These are phyloP conservation scores for Cutaneotrichosporon spelunceum DNA, from an alignment of 1,284 basidiomycete genomes.

Conservation along the genomic window DNA sequence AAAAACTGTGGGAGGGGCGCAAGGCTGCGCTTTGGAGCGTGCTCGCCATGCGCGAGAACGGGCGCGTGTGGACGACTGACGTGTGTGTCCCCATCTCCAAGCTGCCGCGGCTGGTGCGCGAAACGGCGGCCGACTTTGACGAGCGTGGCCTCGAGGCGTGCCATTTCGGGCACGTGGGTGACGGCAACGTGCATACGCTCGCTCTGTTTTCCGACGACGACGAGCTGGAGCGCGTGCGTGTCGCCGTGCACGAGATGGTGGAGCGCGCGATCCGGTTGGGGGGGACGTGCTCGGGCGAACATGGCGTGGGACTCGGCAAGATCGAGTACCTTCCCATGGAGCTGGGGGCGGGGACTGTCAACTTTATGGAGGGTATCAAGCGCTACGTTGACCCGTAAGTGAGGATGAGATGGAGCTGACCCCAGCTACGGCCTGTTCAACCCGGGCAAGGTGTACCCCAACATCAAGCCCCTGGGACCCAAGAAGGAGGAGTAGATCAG, in stretches of 20 bases:
- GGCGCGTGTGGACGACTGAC: slow-evolving; percentile 74
- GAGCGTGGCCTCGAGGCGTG: slow-evolving; percentile 60
- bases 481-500: background rate
- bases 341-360: slow-evolving; percentile 71
- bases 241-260: slow-evolving; percentile 54
- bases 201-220: slow-evolving; percentile 38
- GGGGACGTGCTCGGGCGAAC: slow-evolving; percentile 65
- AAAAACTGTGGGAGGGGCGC: slow-evolving; percentile 75
- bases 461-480: slow-evolving; percentile 3
- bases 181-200: slow-evolving; percentile 59
- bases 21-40: slow-evolving; percentile 77
- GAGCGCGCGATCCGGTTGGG: slow-evolving; percentile 53
- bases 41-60: slow-evolving; percentile 63
- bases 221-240: slow-evolving; percentile 49
- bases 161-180: slow-evolving; percentile 67
- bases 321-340: slow-evolving; percentile 62
- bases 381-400: slow-evolving; percentile 47
- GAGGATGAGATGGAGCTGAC: slow-evolving; percentile 43
- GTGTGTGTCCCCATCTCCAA: slow-evolving; percentile 81
- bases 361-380: slow-evolving; percentile 76
- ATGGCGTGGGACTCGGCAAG: slow-evolving; percentile 79
- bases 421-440: slow-evolving; percentile 76
- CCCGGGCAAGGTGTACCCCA: slow-evolving; percentile 61
- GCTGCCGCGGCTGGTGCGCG: slow-evolving; percentile 69
- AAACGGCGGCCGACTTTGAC: slow-evolving; percentile 70